Evolutionary conservation across 1,284 basidiomycete species (phyloP).

Genomic region (Rhodotorula sp.): DNA sequence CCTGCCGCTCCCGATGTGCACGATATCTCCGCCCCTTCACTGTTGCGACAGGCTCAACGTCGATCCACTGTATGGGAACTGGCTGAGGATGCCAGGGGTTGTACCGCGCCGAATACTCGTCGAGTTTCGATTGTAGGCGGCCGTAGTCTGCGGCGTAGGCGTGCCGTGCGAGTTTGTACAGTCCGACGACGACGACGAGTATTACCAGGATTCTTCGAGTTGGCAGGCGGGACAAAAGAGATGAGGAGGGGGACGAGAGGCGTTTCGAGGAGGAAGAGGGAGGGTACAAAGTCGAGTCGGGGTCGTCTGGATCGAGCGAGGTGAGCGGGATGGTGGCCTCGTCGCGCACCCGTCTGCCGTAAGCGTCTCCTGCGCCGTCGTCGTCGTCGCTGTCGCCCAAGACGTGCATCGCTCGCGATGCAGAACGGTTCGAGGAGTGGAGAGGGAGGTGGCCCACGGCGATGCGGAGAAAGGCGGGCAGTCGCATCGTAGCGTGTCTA

Average conservation of each 20-base stretch:
- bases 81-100: constrained; percentile 13
- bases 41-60: not conserved
- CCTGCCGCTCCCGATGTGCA: constrained; percentile 5
- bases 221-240: constrained; percentile 6
- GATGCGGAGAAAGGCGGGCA: not conserved
- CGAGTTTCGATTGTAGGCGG: not conserved
- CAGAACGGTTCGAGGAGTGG: not conserved
- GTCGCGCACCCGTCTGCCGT: not conserved
- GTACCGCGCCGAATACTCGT: constrained; percentile 14
- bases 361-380: not conserved
- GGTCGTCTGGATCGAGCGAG: constrained; percentile 7
- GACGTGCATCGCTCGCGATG: not conserved
- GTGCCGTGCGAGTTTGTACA: constrained; percentile 21
- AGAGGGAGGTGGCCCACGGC: not conserved
- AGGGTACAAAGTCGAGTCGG: not conserved
- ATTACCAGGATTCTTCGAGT: constrained; percentile 16
- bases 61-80: not conserved
- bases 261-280: not conserved
- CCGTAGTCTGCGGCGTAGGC: not conserved
- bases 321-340: constrained; percentile 24
- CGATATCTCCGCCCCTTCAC: constrained; percentile 11
- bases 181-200: constrained; percentile 26
- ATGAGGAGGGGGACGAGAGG: not conserved
- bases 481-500: not conserved
- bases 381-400: constrained; percentile 7